Evolutionary conservation across 1,284 basidiomycete genomes (phyloP), one percentile per base, ranked within the genome.

Genomic region (Apiotrichum brassicae): DNA sequence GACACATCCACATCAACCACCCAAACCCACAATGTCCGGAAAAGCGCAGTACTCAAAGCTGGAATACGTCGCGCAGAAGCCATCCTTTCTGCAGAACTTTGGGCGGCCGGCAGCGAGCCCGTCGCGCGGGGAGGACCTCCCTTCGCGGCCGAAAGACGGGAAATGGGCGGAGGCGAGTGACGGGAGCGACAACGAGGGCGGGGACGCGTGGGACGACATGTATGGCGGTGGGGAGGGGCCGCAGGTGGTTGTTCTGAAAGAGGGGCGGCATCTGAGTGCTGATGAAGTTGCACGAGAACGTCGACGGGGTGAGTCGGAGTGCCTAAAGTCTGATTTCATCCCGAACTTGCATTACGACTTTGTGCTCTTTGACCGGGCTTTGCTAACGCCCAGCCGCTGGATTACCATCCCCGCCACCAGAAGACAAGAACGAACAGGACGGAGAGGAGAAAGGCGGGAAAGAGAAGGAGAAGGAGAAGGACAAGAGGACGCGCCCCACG

Each of bases 181-280:
- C 49, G 67, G 67, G 7, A 59, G 55, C 40, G 67, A 68, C 49
- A 30, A 46, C 43, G 78, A 85, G 28, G 83, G 83, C 0, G 80
- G 77, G 23, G 81, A 82, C 53, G 81, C 88, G 58, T 82, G 81
- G 36, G 85, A 85, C 38, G 85, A 82, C 61, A 82, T 77, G 19
- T 82, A 82, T 49, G 85, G 88, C 18, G 81, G 70, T 0, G 88
- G 91, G 58, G 88, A 92, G 71, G 82, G 79, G 57, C 88, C 88
- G 8, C 85, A 87, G 66, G 81, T 92, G 3, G 86, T 92, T 2
- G 88, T 92, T 9, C 67, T 92, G 58, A 86, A 80, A 64, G 81
- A 85, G 60, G 88, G 88, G 24, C 89, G 87, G 63, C 89, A 92
- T 73, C 74, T 92, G 43, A 82, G 78, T 4, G 82, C 79, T 53